Percentiles rank a stretch among this genome's conserved stretches.
These are phyloP conservation scores for Scenedesmus sp. DNA, from an alignment of 163 green algal species.

Conservation along the genomic window DNA sequence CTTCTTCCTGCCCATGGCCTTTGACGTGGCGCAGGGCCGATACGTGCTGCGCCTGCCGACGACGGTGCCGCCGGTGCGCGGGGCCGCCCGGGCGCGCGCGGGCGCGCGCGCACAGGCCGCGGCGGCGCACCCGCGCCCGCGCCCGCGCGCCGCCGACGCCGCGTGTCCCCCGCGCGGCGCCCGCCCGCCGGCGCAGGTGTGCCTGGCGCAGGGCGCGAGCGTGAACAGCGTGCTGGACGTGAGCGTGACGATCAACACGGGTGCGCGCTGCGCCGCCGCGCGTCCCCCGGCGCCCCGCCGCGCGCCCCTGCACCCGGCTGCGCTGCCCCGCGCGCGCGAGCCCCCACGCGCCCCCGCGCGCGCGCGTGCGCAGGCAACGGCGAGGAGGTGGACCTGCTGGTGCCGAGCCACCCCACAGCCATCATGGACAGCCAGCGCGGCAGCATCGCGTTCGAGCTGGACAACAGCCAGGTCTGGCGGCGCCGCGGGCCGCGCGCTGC, in stretches of 20 bases:
- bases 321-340: no score
- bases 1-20: slow-evolving; percentile 55
- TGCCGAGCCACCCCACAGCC: slow-evolving; percentile 4
- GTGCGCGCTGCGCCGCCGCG: not conserved
- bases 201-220: slow-evolving; percentile 35
- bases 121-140: no score
- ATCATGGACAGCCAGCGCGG: not conserved
- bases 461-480: not conserved
- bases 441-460: not conserved
- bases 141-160: no score
- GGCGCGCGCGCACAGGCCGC: no score
- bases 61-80: slow-evolving; percentile 23
- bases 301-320: no score
- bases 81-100: no score
- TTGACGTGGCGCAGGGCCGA: slow-evolving; percentile 42
- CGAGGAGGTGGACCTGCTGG: slow-evolving; percentile 25
- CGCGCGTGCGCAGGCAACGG: slow-evolving; percentile 14
- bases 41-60: slow-evolving; percentile 52
- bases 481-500: no score
- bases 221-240: slow-evolving; percentile 48
- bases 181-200: no score
- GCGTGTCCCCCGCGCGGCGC: no score
- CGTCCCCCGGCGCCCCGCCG: not conserved
- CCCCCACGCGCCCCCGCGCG: not conserved
- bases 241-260: slow-evolving; percentile 49